Evolutionary conservation across 2,329 filamentous ascomycete species (phyloP).

Genomic region (Camillea tinctor): DNA sequence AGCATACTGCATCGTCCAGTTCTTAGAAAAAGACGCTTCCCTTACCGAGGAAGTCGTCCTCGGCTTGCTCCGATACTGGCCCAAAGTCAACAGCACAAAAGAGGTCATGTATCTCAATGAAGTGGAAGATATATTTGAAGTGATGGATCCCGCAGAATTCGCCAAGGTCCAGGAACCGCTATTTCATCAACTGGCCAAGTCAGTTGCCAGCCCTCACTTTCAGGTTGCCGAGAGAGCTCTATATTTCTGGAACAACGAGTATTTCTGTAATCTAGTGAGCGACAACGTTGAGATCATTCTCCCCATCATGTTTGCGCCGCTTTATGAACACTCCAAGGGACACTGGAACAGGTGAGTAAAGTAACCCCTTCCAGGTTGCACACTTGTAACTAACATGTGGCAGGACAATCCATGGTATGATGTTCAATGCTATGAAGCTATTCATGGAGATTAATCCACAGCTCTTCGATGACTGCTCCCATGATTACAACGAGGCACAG

Average conservation of each 20-base stretch:
- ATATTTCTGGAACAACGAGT: conserved; percentile 99
- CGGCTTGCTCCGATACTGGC: conserved; percentile 93
- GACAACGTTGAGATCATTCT: conserved; percentile 98
- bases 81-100: conserved; percentile 98
- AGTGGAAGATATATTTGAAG: conserved; percentile 98
- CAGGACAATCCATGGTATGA: conserved; percentile 99
- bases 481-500: conserved; percentile 95
- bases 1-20: conserved; percentile 98
- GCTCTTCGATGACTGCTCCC: conserved; percentile 96
- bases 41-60: conserved; percentile 97
- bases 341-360: conserved; percentile 89
- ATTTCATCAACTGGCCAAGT: conserved; percentile 96
- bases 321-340: conserved; percentile 98
- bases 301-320: conserved; percentile 97
- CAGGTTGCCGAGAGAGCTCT: conserved; percentile 96
- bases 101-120: conserved; percentile 99
- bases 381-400: conserved; percentile 31
- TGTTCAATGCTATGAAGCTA: conserved; percentile 99
- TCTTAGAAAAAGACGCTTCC: conserved; percentile 94
- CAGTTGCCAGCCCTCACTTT: conserved; percentile 96
- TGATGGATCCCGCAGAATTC: conserved; percentile 98
- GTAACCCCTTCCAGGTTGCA: neutral
- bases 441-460: conserved; percentile 99
- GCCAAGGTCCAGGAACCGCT: conserved; percentile 97
- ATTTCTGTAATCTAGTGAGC: conserved; percentile 98